Base-by-base conservation (phyloP, 1,284 basidiomycete species). In the Ceratorhiza oryzae-sativae region DNA sequence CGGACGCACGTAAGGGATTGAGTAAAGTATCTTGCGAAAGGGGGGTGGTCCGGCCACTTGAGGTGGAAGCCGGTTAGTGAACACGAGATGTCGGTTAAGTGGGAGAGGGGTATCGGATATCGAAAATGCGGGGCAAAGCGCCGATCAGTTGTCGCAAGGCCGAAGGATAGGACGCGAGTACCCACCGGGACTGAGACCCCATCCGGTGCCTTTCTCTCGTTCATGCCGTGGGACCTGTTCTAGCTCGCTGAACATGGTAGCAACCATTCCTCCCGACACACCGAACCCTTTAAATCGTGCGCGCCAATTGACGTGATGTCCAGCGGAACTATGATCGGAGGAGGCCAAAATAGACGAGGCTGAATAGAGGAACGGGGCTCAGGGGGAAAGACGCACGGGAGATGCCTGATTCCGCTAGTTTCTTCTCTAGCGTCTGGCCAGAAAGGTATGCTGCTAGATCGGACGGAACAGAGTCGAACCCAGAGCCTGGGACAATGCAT, bases 381-480 rank as follows among this genome's bases (percentile, higher is more conserved):
- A 81, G n/a, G n/a, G n/a, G n/a, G n/a, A n/a, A n/a, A n/a, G 5
- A 80, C 77, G 32, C 15, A 56, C 53, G n/a, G 34, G 25, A 20
- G n/a, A 36, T 1, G 2, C 67, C 80, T 81, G 23, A 81, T 78
- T 4, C 78, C 78, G 12, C 81, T 74, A 20, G 78, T 72, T 12
- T 76, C 76, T 23, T 75, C 75, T 86, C 84, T 62, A 86, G 80
- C 0, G 82, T 84, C 59, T 81, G 82, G 45, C 84, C 85, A 13
- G 86, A 82, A 61, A 91, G 81, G 79, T 86, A 88, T 0, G 87
- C 86, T 4, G 83, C 79, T 27, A 89, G 78, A 78, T 93, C 92
- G 12, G 88, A 87, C 1, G 91, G 90, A 13, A 91, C 77, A n/a
- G 89, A 90, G 79, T 93, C 92, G 75, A 90, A 86, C 0, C 90